These are phyloP conservation scores for Lecanicillium sp. DNA, from an alignment of 2,329 filamentous ascomycete species.

Conservation along the genomic window DNA sequence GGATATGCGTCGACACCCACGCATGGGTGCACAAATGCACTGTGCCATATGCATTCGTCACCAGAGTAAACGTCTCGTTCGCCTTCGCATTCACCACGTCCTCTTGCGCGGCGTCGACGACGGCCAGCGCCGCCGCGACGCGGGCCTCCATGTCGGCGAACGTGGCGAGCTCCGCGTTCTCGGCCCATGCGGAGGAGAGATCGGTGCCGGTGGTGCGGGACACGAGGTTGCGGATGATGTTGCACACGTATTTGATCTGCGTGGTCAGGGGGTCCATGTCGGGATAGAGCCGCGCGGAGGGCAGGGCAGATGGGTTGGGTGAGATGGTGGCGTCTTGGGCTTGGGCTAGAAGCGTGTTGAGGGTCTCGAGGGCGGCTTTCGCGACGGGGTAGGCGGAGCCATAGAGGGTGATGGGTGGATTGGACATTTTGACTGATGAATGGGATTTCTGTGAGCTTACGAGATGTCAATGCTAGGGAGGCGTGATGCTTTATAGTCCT, in stretches of 20 bases:
- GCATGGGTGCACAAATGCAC: neutral
- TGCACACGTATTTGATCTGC: conserved; percentile 22
- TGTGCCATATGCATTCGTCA: conserved; percentile 1
- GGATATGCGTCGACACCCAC: conserved; percentile 2
- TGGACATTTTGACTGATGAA: neutral
- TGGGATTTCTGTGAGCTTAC: too few species aligned
- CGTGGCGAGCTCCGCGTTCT: neutral
- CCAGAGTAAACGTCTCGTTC: conserved; percentile 3
- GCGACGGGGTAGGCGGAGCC: conserved; percentile 4
- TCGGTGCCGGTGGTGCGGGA: conserved; percentile 12
- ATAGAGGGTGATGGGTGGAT: conserved; percentile 3
- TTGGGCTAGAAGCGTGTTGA: neutral
- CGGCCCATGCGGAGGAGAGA: neutral
- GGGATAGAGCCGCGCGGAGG: conserved; percentile 15
- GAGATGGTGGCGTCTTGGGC: neutral
- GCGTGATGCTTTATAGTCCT: neutral
- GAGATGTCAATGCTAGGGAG: neutral
- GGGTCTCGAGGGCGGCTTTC: conserved; percentile 1
- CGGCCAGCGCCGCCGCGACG: neutral
- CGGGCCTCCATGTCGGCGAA: neutral
- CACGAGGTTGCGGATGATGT: conserved; percentile 16
- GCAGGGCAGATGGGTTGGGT: too few species aligned
- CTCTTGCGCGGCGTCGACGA: neutral
- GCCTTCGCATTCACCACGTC: neutral
- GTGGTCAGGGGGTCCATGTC: conserved; percentile 25